phyloP scores from a whole-genome alignment of 1,284 basidiomycete species.

The Ceratobasidium theobromae region DNA sequence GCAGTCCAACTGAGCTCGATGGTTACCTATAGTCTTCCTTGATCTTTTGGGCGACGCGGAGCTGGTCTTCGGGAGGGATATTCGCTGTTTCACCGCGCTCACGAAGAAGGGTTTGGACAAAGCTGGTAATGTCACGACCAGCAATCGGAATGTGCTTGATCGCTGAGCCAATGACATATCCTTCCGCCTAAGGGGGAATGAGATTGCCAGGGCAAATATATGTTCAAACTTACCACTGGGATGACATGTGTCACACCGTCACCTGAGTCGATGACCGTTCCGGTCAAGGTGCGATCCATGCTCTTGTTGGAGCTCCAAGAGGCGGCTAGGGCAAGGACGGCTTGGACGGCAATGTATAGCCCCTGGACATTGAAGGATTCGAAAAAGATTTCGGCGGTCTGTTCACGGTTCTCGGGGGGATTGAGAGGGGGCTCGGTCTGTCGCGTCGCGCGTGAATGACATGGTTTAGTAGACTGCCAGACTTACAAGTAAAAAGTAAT shows the following conservation, averaged over 20 bases:
- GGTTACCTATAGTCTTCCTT: constrained; percentile 81
- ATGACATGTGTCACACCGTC: constrained; percentile 99
- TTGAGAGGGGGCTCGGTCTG: constrained; percentile 99
- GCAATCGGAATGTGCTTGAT: constrained; percentile 99
- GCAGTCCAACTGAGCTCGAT: background rate
- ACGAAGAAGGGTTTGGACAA: constrained; percentile 94
- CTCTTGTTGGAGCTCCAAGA: constrained; percentile 96
- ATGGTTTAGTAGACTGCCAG: background rate
- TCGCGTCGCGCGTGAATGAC: constrained; percentile 2
- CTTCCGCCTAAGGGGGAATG: constrained; percentile 61
- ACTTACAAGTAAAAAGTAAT: constrained; percentile 93
- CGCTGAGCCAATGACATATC: constrained; percentile 97
- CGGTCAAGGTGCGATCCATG: constrained; percentile 90
- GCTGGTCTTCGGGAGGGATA: constrained; percentile 96
- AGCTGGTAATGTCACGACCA: constrained; percentile 95
- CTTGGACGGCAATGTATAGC: constrained; percentile 98
- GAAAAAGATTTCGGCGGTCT: constrained; percentile 99
- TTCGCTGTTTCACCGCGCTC: constrained; percentile 90
- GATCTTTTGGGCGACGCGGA: constrained; percentile 89
- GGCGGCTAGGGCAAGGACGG: constrained; percentile 97
- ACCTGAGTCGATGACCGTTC: constrained; percentile 98
- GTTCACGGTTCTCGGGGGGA: constrained; percentile 97
- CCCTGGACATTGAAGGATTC: constrained; percentile 99
- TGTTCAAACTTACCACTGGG: constrained; percentile 66
- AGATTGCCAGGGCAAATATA: background rate